A percentile compares a stretch with the other conserved stretches of the same genome.
Evolutionary conservation across 202 grass and related monocot species (phyloP).

Genomic region (Hordeum pubiflorum): DNA sequence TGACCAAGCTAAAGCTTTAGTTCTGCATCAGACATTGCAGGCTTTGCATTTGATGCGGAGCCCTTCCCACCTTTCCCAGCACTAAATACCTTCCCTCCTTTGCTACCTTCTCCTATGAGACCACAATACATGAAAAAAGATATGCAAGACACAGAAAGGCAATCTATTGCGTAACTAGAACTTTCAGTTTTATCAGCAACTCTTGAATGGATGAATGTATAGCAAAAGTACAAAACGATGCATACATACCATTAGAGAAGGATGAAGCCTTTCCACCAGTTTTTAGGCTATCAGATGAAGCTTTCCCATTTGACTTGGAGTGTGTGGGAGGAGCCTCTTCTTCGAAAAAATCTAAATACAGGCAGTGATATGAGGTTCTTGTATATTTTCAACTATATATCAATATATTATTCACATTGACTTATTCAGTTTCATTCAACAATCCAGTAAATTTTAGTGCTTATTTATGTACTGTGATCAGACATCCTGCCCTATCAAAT

Average conservation of each 20-base stretch:
- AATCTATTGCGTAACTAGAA: constrained; percentile 2
- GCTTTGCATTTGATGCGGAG: constrained; percentile 36
- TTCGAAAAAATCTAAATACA: constrained; percentile 61
- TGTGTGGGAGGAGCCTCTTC: constrained; percentile 25
- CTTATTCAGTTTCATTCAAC: background rate
- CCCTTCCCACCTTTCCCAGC: constrained; percentile 60
- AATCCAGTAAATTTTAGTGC: background rate
- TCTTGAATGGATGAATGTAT: constrained; percentile 7
- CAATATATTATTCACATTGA: constrained; percentile 2
- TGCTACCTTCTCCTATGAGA: constrained; percentile 40
- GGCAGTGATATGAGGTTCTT: constrained; percentile 10
- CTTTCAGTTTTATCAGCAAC: background rate
- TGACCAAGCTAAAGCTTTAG: constrained; percentile 80
- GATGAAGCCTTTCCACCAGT: constrained; percentile 34
- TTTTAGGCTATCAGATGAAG: constrained; percentile 40
- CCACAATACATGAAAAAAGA: constrained; percentile 16
- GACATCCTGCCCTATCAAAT: constrained; percentile 25
- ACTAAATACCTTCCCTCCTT: constrained; percentile 50
- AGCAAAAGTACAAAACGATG: constrained; percentile 26
- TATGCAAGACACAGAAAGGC: constrained; percentile 14
- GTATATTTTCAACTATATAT: background rate
- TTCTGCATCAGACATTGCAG: constrained; percentile 55
- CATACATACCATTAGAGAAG: constrained; percentile 37
- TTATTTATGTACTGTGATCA: background rate
- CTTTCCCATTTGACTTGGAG: constrained; percentile 57